Percentiles rank a stretch among this genome's conserved stretches.
Evolutionary conservation across 768 basidiomycete genomes (phyloP).

Genomic region (Leccinum olivaceopallidum): DNA sequence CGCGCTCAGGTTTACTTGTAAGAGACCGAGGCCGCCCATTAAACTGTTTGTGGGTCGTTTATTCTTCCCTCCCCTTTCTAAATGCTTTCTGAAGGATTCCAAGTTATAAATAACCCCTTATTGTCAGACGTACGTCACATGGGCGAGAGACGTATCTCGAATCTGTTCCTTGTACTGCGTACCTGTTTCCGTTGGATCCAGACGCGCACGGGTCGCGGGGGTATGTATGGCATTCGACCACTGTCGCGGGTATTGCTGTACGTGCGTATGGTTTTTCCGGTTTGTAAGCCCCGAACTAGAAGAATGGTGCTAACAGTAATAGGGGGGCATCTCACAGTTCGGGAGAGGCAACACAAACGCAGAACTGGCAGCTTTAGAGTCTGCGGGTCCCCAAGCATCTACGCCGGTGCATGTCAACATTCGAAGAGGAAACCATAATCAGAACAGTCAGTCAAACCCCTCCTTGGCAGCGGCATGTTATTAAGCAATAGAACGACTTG

Average conservation of each 20-base stretch:
- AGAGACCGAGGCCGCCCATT: not conserved
- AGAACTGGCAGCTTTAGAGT: too few relatives aligned
- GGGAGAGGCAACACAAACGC: too few relatives aligned
- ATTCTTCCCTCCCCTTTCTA: not conserved
- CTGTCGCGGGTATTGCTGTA: not conserved
- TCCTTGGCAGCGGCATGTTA: too few relatives aligned
- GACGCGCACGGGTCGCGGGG: not conserved
- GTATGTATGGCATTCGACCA: not conserved
- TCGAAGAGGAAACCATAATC: too few relatives aligned
- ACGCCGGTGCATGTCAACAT: too few relatives aligned
- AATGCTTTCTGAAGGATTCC: not conserved
- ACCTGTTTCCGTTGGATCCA: not conserved
- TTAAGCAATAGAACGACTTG: too few relatives aligned
- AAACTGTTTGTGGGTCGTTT: not conserved
- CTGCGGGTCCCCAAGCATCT: too few relatives aligned
- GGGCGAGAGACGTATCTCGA: not conserved
- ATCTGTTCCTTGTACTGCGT: not conserved
- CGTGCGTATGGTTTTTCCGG: not conserved
- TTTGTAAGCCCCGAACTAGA: not conserved
- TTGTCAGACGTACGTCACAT: not conserved
- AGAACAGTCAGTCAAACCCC: too few relatives aligned
- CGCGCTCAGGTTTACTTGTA: not conserved
- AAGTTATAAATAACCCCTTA: not conserved
- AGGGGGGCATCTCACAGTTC: too few relatives aligned
- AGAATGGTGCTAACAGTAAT: not conserved